Evolutionary conservation across 805 yeast genomes (phyloP).

Genomic region (Ogataea zsoltii): DNA sequence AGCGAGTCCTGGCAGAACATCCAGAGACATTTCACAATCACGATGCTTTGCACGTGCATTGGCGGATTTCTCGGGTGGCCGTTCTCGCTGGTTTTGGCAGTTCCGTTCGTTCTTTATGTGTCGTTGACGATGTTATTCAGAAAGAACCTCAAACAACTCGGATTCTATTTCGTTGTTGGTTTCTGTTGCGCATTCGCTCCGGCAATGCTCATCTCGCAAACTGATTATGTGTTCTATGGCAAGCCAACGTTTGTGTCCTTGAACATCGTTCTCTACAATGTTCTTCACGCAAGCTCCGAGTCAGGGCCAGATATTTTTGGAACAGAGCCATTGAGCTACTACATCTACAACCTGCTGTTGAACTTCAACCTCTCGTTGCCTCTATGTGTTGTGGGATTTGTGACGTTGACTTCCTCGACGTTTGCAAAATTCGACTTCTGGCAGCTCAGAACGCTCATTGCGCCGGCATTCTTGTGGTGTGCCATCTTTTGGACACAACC

Average conservation of each 20-base stretch:
- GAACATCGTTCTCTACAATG: slow-evolving; percentile 84
- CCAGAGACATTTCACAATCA: slow-evolving; percentile 28
- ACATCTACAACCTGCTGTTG: slow-evolving; percentile 63
- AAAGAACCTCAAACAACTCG: slow-evolving; percentile 5
- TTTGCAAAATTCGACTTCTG: slow-evolving; percentile 11
- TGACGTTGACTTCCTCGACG: slow-evolving; percentile 28
- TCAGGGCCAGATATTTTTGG: slow-evolving; percentile 93
- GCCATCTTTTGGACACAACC: slow-evolving; percentile 71
- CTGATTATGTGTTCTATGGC: slow-evolving; percentile 67
- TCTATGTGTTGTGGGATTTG: slow-evolving; percentile 42
- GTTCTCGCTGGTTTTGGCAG: slow-evolving; percentile 63
- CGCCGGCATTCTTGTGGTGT: slow-evolving; percentile 68
- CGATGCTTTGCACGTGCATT: slow-evolving; percentile 48
- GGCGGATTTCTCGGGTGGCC: slow-evolving; percentile 94
- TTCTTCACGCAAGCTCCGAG: slow-evolving; percentile 60
- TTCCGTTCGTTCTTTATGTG: slow-evolving; percentile 54
- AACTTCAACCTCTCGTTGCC: slow-evolving; percentile 66
- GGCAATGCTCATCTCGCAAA: slow-evolving; percentile 25
- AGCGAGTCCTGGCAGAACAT: slow-evolving; percentile 19
- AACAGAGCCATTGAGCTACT: slow-evolving; percentile 74
- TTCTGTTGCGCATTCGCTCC: slow-evolving; percentile 17
- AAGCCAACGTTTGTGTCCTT: slow-evolving; percentile 68
- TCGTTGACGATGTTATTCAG: slow-evolving; percentile 13
- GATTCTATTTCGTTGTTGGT: slow-evolving; percentile 20
- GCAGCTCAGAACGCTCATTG: slow-evolving; percentile 29